Evolutionary conservation across 2,329 filamentous ascomycete species (phyloP), one percentile per base, ranked within the genome.

Genomic region (Fusarium sp.): DNA sequence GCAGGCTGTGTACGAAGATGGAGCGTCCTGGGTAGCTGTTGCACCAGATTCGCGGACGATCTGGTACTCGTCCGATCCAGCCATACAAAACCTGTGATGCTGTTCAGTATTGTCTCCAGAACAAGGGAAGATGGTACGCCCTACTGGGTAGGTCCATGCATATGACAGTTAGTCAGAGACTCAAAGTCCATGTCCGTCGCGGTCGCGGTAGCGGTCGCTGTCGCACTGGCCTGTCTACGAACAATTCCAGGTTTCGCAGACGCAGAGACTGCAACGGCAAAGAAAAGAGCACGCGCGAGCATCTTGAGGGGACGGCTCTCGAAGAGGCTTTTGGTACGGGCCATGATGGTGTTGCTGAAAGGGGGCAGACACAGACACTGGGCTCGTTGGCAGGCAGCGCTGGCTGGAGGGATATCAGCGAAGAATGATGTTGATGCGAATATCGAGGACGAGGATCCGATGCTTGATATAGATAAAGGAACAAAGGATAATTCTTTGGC

Each of bases 1-100:
- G 32, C 68, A 70, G 40, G 48, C 68, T 2, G 68, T 70, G 49
- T 70, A 70, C 3, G 68, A 70, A 8, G 65, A 58, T 0, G 68
- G 68, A 11, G 45, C n/a, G 0, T 66, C 54, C 13, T 53, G 41
- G 0, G 68, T 70, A 53, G 55, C 57, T 5, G 68, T 70, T 1
- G 58, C 64, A 8, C 40, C 19, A 1, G 60, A 39, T 2, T 62
- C 61, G 31, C 46, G 40, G 19, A 68, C 41, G 32, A 70, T 64
- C 26, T 61, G 67, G 25, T 67, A 70, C 44, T 70, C 68, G 3
- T 61, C 64, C 0, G 48, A 48, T 5, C 57, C 65, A 2, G 55
- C 61, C 52, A 70, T 61, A 15, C 68, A 70, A 48, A 59, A 70
- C 45, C 68, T 70, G 7, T 2, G 3, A 2, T 22, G n/a, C 15